Evolutionary conservation across 805 yeast genomes (phyloP).

Genomic region (Martiniozyma abietophila): DNA sequence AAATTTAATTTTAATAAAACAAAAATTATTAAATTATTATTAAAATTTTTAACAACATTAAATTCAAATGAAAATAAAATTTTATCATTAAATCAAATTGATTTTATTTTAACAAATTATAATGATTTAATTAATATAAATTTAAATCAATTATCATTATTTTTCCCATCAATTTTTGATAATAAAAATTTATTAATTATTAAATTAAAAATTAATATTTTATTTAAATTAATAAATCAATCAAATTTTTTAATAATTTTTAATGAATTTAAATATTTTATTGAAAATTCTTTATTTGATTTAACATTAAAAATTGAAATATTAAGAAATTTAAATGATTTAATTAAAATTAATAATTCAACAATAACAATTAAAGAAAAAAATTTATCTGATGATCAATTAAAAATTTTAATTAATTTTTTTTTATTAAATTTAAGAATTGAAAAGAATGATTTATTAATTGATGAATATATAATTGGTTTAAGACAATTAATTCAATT

Average conservation of each 20-base stretch:
- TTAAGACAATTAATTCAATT: constrained; percentile 64
- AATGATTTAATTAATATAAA: too few species aligned
- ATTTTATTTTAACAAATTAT: constrained; percentile 22
- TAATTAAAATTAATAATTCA: constrained; percentile 12
- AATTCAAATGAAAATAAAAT: constrained; percentile 3
- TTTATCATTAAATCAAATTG: constrained; percentile 13
- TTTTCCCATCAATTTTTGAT: constrained; percentile 53
- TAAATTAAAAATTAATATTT: constrained; percentile 47
- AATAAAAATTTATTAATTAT: constrained; percentile 26
- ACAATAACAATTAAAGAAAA: too few species aligned
- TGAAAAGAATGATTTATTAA: constrained; percentile 26
- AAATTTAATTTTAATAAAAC: too few species aligned
- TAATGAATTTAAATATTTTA: constrained; percentile 56
- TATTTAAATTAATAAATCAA: constrained; percentile 49
- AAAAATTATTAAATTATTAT: constrained; percentile 43
- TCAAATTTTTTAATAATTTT: constrained; percentile 42
- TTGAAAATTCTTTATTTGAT: constrained; percentile 20
- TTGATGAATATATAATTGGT: constrained; percentile 63
- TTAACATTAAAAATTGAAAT: constrained; percentile 32
- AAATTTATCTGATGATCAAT: constrained; percentile 34
- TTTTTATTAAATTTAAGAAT: constrained; percentile 34
- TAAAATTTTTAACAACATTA: constrained; percentile 12
- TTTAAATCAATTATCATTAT: too few species aligned
- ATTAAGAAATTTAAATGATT: constrained; percentile 42
- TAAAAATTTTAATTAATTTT: constrained; percentile 53